A percentile compares a stretch with the other conserved stretches of the same genome.
These are phyloP conservation scores for Madurella mycetomatis DNA, from an alignment of 2,329 filamentous ascomycete genomes.

Conservation along the genomic window DNA sequence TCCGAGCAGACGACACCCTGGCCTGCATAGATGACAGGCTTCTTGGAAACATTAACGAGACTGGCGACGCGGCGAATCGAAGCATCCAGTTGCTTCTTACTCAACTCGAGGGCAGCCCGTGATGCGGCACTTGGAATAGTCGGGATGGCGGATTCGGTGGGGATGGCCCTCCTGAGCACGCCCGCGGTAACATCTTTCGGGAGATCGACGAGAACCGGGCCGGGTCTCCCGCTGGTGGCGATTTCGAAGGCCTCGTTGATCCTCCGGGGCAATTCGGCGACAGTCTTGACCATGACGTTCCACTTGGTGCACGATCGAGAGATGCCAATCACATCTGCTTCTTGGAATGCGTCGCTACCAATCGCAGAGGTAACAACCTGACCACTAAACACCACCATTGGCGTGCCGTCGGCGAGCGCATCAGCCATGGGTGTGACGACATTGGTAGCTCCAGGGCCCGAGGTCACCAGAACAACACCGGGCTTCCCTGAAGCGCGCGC, in stretches of 20 bases:
- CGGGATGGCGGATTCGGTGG: slow-evolving; percentile 67
- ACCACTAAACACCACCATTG: slow-evolving; percentile 91
- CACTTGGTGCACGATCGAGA: slow-evolving; percentile 95
- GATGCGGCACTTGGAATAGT: slow-evolving; percentile 82
- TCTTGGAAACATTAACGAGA: slow-evolving; percentile 83
- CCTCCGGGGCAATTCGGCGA: slow-evolving; percentile 84
- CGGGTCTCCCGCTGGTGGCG: slow-evolving; percentile 87
- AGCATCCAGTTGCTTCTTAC: slow-evolving; percentile 64
- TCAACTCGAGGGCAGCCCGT: slow-evolving; percentile 69
- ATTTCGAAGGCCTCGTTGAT: slow-evolving; percentile 99
- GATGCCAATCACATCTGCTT: slow-evolving; percentile 91
- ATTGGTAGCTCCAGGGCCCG: slow-evolving; percentile 93
- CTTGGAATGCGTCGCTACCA: slow-evolving; percentile 94
- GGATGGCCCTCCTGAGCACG: slow-evolving; percentile 78
- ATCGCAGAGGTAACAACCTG: slow-evolving; percentile 89
- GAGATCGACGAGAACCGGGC: slow-evolving; percentile 90
- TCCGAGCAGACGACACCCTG: slow-evolving; percentile 79
- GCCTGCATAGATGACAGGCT: slow-evolving; percentile 92
- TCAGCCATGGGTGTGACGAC: slow-evolving; percentile 96
- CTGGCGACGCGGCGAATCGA: slow-evolving; percentile 74
- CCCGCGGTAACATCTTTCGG: slow-evolving; percentile 94
- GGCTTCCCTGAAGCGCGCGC: slow-evolving; percentile 89
- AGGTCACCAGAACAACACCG: slow-evolving; percentile 94
- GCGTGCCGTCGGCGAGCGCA: slow-evolving; percentile 89
- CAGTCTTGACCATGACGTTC: slow-evolving; percentile 97